A percentile compares a stretch with the other conserved stretches of the same genome.
These are phyloP conservation scores for Suillus brevipes DNA, from an alignment of 768 basidiomycete species.

Conservation along the genomic window DNA sequence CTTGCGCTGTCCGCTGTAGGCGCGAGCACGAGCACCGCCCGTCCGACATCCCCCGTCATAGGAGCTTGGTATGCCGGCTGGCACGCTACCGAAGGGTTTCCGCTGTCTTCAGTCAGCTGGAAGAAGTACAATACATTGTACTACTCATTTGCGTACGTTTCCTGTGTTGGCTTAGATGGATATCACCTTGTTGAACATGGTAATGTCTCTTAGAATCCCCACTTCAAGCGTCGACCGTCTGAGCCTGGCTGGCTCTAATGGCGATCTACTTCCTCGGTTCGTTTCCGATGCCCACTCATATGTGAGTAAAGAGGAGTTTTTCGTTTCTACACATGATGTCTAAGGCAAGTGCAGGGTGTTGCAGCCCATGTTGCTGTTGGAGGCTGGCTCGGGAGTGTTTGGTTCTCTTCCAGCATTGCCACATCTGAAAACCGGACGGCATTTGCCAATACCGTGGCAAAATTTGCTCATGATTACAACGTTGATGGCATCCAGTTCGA, in stretches of 20 bases:
- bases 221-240: conserved; percentile 4
- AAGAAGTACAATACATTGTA: conserved; percentile 52
- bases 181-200: background rate
- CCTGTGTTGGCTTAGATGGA: background rate
- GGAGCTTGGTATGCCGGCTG: conserved; percentile 50
- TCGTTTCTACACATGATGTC: background rate
- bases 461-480: conserved; percentile 46
- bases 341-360: conserved; percentile 39
- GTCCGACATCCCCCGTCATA: conserved; percentile 7
- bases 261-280: conserved; percentile 7
- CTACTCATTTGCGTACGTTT: conserved; percentile 59
- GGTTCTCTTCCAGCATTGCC: conserved; percentile 52
- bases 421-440: conserved; percentile 50
- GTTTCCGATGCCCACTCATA: conserved; percentile 5
- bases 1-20: background rate
- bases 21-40: background rate
- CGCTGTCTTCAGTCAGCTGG: conserved; percentile 46
- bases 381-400: conserved; percentile 60
- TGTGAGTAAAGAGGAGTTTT: background rate
- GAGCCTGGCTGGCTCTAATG: conserved; percentile 4
- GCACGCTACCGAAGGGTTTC: conserved; percentile 34
- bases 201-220: background rate
- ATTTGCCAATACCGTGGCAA: conserved; percentile 51
- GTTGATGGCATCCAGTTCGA: conserved; percentile 64
- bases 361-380: conserved; percentile 55